Evolutionary conservation across 495 filamentous ascomycete species (phyloP).

Genomic region (Penicillium turbatum): DNA sequence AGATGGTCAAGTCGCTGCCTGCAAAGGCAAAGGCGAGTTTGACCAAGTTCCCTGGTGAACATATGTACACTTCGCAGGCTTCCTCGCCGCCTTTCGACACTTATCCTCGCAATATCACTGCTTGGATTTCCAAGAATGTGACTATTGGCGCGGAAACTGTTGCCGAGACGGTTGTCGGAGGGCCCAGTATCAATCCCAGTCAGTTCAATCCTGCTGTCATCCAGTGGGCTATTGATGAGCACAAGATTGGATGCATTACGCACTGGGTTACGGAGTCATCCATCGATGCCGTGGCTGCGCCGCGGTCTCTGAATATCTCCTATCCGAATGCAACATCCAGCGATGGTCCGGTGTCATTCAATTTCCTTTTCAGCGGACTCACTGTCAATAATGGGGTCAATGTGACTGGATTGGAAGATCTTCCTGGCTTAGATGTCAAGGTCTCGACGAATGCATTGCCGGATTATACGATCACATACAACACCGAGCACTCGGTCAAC

Average conservation of each 20-base stretch:
- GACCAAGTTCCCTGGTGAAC: conserved; percentile 33
- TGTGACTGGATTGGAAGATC: conserved; percentile 24
- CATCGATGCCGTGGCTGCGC: conserved; percentile 29
- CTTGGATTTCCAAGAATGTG: conserved; percentile 36
- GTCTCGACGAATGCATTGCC: conserved; percentile 12
- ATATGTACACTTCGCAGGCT: conserved; percentile 28
- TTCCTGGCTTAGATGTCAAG: conserved; percentile 20
- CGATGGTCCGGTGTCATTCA: conserved; percentile 17
- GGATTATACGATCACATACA: conserved; percentile 17
- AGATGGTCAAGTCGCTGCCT: conserved; percentile 20
- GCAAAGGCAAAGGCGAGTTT: conserved; percentile 16
- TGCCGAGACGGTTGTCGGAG: conserved; percentile 35
- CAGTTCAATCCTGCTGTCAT: conserved; percentile 39
- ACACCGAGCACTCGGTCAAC: conserved; percentile 20
- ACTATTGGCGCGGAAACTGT: conserved; percentile 39
- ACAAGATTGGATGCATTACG: conserved; percentile 19
- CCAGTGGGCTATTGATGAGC: conserved; percentile 33
- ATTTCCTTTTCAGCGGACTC: conserved; percentile 20
- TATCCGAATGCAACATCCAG: conserved; percentile 30
- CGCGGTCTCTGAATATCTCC: conserved; percentile 30
- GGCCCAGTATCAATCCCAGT: conserved; percentile 27
- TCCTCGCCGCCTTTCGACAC: conserved; percentile 39
- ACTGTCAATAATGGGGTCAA: conserved; percentile 11
- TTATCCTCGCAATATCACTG: conserved; percentile 36
- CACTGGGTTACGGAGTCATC: conserved; percentile 30